Evolutionary conservation across 495 filamentous ascomycete species (phyloP), one percentile per base, ranked within the genome.

Genomic region (Podospora appendiculata): DNA sequence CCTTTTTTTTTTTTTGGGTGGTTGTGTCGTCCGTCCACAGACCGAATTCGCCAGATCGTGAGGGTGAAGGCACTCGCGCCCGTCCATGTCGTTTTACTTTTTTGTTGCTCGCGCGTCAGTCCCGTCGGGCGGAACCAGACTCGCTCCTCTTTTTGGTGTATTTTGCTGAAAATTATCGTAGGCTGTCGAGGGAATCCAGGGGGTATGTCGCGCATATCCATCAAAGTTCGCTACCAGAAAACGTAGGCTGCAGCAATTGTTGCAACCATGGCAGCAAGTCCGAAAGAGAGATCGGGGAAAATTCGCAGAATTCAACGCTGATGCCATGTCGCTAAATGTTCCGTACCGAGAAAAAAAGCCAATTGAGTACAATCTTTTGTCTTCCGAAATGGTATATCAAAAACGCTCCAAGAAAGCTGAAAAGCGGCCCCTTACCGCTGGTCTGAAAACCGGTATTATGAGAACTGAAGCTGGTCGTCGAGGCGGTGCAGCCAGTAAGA

Each of bases 301-400:
- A 58, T 55, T 57, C 63, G 58, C 55, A 58, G 55, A 66, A 63
- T 56, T 64, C 59, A 64, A 65, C 65, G 65, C 65, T 68, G 55
- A 66, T 66, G 63, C 63, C 63, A 68, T 64, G 65, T 54, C 63
- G 63, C 65, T 66, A 65, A 59, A 68, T 66, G 54, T 62, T 59
- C 56, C 63, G 55, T 55, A 47, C 44, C 59, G 51, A 64, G 58
- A 67, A 57, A 54, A 66, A 63, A 55, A 53, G 65, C 67, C 58
- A 56, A 56, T 65, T 64, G 58, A 53, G 55, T 64, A 59, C 65
- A 68, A 59, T 68, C 63, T 66, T 66, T 63, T 68, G 56, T 66
- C 60, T 64, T 62, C 65, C 62, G 50, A 59, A 39, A 51, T 61
- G 60, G 67, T 64, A 64, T 62, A 60, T 58, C 58, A 56, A 50